These are phyloP conservation scores for Salvia miltiorrhiza DNA, from an alignment of 257 asterid genomes.

Conservation along the genomic window DNA sequence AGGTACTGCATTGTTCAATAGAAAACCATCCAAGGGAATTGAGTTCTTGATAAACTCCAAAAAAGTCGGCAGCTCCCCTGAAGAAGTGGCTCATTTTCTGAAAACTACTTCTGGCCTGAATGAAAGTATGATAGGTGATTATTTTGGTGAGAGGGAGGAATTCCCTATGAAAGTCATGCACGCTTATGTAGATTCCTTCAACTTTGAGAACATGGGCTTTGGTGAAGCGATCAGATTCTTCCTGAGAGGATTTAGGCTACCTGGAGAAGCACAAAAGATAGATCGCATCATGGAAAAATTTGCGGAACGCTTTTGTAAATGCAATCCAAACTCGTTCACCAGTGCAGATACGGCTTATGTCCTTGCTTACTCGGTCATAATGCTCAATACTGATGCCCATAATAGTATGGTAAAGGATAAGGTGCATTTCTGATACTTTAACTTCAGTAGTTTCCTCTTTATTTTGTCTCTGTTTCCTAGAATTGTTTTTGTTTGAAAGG, in stretches of 20 bases:
- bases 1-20: constrained; percentile 88
- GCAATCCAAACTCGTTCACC: constrained; percentile 85
- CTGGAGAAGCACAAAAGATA: constrained; percentile 99
- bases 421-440: constrained; percentile 46
- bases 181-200: constrained; percentile 95
- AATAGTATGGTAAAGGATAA: constrained; percentile 96
- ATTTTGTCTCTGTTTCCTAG: constrained; percentile 5
- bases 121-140: constrained; percentile 91
- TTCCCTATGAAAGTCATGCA: constrained; percentile 95
- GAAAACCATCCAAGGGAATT: constrained; percentile 96
- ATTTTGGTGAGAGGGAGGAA: constrained; percentile 96
- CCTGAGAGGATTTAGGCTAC: constrained; percentile 91
- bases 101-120: constrained; percentile 85
- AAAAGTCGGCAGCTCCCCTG: constrained; percentile 81
- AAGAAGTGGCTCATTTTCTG: constrained; percentile 86
- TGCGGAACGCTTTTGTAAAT: constrained; percentile 98
- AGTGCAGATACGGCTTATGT: constrained; percentile 99
- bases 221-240: constrained; percentile 95
- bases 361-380: constrained; percentile 95
- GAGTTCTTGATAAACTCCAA: constrained; percentile 77
- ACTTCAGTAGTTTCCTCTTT: constrained; percentile 2
- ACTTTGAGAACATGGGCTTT: constrained; percentile 84
- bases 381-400: constrained; percentile 99
- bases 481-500: constrained; percentile 7
- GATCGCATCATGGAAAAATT: constrained; percentile 99